These are phyloP conservation scores for Trichoderma reesei DNA, from an alignment of 495 filamentous ascomycete genomes.

Conservation along the genomic window DNA sequence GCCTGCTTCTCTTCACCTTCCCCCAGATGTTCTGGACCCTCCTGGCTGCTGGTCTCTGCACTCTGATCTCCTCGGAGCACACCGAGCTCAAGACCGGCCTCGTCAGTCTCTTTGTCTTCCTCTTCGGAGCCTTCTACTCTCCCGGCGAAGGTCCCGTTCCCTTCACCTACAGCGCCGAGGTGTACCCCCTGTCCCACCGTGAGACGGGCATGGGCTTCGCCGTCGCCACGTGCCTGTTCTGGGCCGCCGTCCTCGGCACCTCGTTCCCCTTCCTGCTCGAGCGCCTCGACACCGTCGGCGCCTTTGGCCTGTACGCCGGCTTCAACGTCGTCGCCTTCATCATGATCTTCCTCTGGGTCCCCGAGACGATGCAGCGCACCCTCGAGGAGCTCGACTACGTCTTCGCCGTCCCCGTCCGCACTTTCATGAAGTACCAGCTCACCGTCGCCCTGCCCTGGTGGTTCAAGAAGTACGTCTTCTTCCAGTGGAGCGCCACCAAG, in stretches of 20 bases:
- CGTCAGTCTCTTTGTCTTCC: slow-evolving; percentile 61
- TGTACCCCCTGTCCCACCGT: slow-evolving; percentile 64
- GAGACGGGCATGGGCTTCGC: slow-evolving; percentile 68
- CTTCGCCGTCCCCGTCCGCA: slow-evolving; percentile 42
- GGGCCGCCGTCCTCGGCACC: slow-evolving; percentile 53
- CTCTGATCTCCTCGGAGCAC: slow-evolving; percentile 46
- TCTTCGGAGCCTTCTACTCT: slow-evolving; percentile 63
- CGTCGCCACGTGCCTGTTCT: slow-evolving; percentile 59
- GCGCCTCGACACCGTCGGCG: slow-evolving; percentile 35
- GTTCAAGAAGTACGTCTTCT: slow-evolving; percentile 40
- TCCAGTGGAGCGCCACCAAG: slow-evolving; percentile 26
- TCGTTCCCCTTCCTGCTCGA: slow-evolving; percentile 57
- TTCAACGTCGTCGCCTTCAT: slow-evolving; percentile 60
- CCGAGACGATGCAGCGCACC: slow-evolving; percentile 70
- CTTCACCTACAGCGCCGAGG: slow-evolving; percentile 72
- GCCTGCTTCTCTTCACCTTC: slow-evolving; percentile 73
- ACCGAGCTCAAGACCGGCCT: slow-evolving; percentile 46
- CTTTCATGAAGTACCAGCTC: slow-evolving; percentile 41
- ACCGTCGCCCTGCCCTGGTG: slow-evolving; percentile 43
- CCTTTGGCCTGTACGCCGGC: slow-evolving; percentile 52
- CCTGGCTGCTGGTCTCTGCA: slow-evolving; percentile 61
- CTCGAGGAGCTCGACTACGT: slow-evolving; percentile 57
- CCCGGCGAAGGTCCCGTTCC: slow-evolving; percentile 77
- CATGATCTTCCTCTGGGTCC: slow-evolving; percentile 66
- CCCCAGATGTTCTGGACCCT: slow-evolving; percentile 77